Percentiles rank a stretch among this genome's conserved stretches.
These are phyloP conservation scores for Maudiozyma bulderi DNA, from an alignment of 805 yeast genomes.

Conservation along the genomic window DNA sequence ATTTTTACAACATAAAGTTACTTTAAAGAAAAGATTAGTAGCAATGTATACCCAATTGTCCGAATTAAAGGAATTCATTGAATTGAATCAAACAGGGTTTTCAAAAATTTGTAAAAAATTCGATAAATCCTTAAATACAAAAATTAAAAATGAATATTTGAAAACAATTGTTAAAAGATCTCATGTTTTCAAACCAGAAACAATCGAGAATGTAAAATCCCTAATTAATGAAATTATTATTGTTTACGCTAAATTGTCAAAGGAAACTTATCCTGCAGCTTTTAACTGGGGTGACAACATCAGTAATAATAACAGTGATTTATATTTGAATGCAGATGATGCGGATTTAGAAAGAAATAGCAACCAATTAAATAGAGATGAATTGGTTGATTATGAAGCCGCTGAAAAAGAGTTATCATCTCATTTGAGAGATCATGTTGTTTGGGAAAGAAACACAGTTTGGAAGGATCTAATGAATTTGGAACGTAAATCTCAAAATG, in stretches of 20 bases:
- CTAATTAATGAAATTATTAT: slow-evolving; percentile 45
- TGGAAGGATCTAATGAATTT: slow-evolving; percentile 95
- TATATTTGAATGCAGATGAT: not conserved
- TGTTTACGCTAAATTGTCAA: slow-evolving; percentile 43
- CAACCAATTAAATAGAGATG: not conserved
- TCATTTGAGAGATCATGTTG: slow-evolving; percentile 80
- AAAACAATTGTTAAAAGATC: slow-evolving; percentile 37
- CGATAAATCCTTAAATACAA: slow-evolving; percentile 67
- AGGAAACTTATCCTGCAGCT: slow-evolving; percentile 7
- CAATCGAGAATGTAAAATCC: slow-evolving; percentile 40
- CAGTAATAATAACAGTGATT: not conserved
- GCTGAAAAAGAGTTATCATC: slow-evolving; percentile 44
- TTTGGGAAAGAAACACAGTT: slow-evolving; percentile 95
- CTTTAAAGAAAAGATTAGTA: slow-evolving; percentile 56
- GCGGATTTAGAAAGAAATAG: not conserved
- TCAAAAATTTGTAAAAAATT: slow-evolving; percentile 85
- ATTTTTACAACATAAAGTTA: slow-evolving; percentile 33
- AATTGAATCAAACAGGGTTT: slow-evolving; percentile 81
- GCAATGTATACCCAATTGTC: slow-evolving; percentile 64
- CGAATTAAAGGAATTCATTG: slow-evolving; percentile 75
- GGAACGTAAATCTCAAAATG: slow-evolving; percentile 79
- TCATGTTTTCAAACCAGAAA: slow-evolving; percentile 43
- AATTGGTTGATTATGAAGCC: slow-evolving; percentile 3
- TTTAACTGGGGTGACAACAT: not conserved
- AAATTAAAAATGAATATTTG: slow-evolving; percentile 52